These are phyloP conservation scores for Gonium pectorale DNA, from an alignment of 139 green algal species.

Conservation along the genomic window DNA sequence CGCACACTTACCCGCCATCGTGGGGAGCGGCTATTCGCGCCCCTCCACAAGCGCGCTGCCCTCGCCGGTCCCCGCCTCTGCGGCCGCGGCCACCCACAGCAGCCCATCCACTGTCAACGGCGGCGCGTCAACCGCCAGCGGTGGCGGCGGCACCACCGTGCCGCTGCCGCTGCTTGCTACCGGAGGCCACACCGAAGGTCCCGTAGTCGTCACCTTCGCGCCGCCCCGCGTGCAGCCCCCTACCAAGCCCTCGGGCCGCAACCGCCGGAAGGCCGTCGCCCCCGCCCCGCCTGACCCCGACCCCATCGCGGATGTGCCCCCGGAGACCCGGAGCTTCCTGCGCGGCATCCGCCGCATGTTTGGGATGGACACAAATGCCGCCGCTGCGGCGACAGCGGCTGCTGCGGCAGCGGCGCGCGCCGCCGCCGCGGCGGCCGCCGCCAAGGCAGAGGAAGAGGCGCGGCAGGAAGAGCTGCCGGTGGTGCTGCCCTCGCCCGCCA, in stretches of 20 bases:
- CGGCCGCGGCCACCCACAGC: too few species aligned
- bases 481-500: neutral
- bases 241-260: too few species aligned
- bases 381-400: neutral
- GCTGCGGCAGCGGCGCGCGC: neutral
- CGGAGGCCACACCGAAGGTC: neutral
- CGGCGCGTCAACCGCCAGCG: neutral
- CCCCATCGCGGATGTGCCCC: too few species aligned
- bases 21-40: too few species aligned
- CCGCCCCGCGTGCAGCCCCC: too few species aligned
- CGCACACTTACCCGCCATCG: too few species aligned
- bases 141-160: neutral
- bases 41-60: too few species aligned
- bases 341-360: constrained; percentile 13
- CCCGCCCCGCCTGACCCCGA: too few species aligned
- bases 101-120: neutral
- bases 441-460: neutral
- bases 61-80: too few species aligned
- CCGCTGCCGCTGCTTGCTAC: neutral
- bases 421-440: neutral
- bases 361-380: neutral
- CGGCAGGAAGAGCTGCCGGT: neutral
- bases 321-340: neutral
- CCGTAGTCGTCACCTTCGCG: constrained; percentile 9
- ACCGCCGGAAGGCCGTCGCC: too few species aligned